Conservation (phyloP, 2,329 filamentous ascomycete species). For the Fusarium robinianum region DNA sequence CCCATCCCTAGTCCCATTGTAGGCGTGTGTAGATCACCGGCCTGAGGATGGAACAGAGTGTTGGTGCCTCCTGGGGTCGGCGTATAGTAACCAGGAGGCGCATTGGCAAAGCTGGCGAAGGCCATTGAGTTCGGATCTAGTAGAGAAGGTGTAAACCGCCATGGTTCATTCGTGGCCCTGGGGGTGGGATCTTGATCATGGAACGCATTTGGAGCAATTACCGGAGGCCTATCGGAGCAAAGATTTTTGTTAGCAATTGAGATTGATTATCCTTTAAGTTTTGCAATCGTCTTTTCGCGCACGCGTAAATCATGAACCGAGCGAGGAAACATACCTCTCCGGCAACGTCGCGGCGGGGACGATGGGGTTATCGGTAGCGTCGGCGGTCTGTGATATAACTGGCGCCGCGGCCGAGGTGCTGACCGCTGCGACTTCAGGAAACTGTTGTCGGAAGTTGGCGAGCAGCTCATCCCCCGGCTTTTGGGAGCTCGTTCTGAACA, state of each 20-base stretch:
- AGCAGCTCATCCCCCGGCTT: slow-evolving; percentile 87
- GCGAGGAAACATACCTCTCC: slow-evolving; percentile 37
- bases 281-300: no score
- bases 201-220: slow-evolving; percentile 45
- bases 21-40: slow-evolving; percentile 86
- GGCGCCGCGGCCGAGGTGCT: slow-evolving; percentile 51
- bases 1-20: slow-evolving; percentile 74
- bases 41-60: slow-evolving; percentile 79
- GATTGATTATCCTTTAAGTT: background rate
- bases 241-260: slow-evolving; percentile 18
- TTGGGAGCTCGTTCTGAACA: slow-evolving; percentile 71
- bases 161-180: slow-evolving; percentile 76
- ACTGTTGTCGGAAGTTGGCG: slow-evolving; percentile 80
- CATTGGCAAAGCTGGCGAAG: slow-evolving; percentile 79
- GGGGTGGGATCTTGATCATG: slow-evolving; percentile 82
- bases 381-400: slow-evolving; percentile 44
- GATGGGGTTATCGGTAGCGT: slow-evolving; percentile 31
- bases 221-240: slow-evolving; percentile 25
- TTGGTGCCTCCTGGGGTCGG: slow-evolving; percentile 82
- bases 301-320: background rate
- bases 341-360: slow-evolving; percentile 29
- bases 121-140: slow-evolving; percentile 84
- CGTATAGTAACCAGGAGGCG: slow-evolving; percentile 83
- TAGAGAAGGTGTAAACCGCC: slow-evolving; percentile 86
- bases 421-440: slow-evolving; percentile 70